These are phyloP conservation scores for Syzygium aromaticum DNA, from an alignment of 345 rosid species.

Conservation along the genomic window DNA sequence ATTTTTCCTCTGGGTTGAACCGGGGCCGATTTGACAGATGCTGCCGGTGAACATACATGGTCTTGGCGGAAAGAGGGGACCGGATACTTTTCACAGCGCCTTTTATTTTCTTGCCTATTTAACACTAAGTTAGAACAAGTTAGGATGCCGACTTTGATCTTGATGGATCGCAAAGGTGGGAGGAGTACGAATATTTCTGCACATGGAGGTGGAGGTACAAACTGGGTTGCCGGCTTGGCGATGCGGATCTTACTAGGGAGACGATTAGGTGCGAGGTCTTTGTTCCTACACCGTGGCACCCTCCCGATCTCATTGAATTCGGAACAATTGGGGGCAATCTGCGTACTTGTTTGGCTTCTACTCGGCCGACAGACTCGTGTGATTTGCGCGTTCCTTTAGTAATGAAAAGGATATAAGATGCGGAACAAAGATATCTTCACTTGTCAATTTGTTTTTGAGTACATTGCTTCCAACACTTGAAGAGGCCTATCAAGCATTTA, in stretches of 20 bases:
- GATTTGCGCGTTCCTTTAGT: neutral
- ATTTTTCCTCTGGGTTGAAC: neutral
- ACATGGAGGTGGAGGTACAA: neutral
- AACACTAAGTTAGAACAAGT: neutral
- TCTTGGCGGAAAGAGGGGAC: neutral
- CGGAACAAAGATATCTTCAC: neutral
- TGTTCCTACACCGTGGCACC: neutral
- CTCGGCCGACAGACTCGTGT: fast-evolving
- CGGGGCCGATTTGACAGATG: neutral
- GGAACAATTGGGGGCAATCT: neutral
- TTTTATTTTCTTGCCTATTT: neutral
- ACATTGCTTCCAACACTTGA: neutral
- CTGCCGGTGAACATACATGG: neutral
- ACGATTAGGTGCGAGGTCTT: neutral
- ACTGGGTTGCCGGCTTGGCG: neutral
- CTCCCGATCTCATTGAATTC: neutral
- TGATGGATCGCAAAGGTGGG: neutral
- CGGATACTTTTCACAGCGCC: neutral
- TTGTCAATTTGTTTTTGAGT: neutral
- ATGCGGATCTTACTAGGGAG: neutral
- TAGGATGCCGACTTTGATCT: neutral
- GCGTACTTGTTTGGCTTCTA: neutral
- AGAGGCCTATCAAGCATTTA: neutral
- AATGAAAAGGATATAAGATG: neutral
- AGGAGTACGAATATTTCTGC: neutral